Conservation (phyloP, 768 basidiomycete genomes). For the Lenzites betulinus region DNA sequence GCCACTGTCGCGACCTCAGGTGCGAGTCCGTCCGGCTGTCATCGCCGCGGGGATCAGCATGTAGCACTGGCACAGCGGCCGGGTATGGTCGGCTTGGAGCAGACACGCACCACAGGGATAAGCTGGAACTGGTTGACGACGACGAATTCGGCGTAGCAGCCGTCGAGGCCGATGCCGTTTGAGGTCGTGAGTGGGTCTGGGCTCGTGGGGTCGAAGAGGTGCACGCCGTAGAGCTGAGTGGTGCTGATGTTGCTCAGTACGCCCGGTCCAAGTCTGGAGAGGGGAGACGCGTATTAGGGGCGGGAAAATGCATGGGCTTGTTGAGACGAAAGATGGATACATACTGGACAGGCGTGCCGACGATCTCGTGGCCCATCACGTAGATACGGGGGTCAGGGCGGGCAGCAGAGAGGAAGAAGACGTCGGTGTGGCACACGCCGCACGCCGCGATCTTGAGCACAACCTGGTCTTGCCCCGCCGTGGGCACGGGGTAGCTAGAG, state of each 20-base stretch:
- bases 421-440: slow-evolving; percentile 19
- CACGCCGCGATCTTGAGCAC: slow-evolving; percentile 17
- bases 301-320: too few species aligned
- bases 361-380: slow-evolving; percentile 15
- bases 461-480: slow-evolving; percentile 5
- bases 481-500: slow-evolving; percentile 7
- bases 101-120: slow-evolving; percentile 12
- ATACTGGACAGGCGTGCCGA: slow-evolving; percentile 7
- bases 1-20: slow-evolving; percentile 15
- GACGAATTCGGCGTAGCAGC: slow-evolving; percentile 14
- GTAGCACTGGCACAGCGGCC: too few species aligned
- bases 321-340: background rate
- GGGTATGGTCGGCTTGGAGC: too few species aligned
- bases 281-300: too few species aligned
- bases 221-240: slow-evolving; percentile 2
- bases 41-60: too few species aligned
- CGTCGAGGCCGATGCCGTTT: slow-evolving; percentile 5
- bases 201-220: background rate
- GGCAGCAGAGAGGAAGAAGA: slow-evolving; percentile 5
- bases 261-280: background rate
- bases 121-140: slow-evolving; percentile 3
- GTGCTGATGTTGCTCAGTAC: background rate
- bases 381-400: slow-evolving; percentile 8
- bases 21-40: slow-evolving; percentile 11
- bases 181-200: background rate